Evolutionary conservation across 495 filamentous ascomycete genomes (phyloP), one percentile per base, ranked within the genome.

Genomic region (Collariella sp.): DNA sequence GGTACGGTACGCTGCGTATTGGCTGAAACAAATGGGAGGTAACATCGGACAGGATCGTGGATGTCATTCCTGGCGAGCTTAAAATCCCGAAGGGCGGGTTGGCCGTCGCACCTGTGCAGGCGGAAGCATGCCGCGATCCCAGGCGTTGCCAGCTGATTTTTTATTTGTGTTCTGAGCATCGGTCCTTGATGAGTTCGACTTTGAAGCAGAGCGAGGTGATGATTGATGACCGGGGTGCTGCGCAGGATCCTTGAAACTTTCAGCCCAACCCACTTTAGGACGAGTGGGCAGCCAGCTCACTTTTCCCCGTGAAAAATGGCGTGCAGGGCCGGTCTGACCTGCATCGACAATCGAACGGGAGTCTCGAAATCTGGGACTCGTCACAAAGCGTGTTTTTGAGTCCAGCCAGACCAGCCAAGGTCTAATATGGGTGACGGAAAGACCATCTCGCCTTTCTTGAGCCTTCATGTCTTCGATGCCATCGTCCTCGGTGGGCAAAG

Each of bases 271-370:
- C n/a, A n/a, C n/a, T n/a, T n/a, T n/a, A n/a, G n/a, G n/a, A n/a
- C n/a, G n/a, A n/a, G n/a, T n/a, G n/a, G n/a, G n/a, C n/a, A n/a
- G n/a, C 26, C 26, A 31, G 26, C 26, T 13, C 35, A 38, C 15
- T 20, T 24, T 6, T n/a, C 16, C 18, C 34, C 16, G 18, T 7
- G 38, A 16, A 31, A 42, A 50, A 58, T 58, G 56, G 56, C 56
- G 50, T 50, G 56, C 50, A 58, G 43, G 18, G 40, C 54, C 23
- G 34, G 55, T 48, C 50, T 45, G 50, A 46, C 56, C 47, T 54
- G 56, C 56, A 54, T 48, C 10, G n/a, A n/a, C n/a, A n/a, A 22
- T 15, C 20, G 34, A n/a, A 22, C 50, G 24, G n/a, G 50, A 34
- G 31, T 29, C 13, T 44, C n/a, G 44, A 19, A 24, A 54, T 54